A percentile compares a stretch with the other conserved stretches of the same genome.
These are phyloP conservation scores for Alloascoidea africana DNA, from an alignment of 805 yeast species.

Conservation along the genomic window DNA sequence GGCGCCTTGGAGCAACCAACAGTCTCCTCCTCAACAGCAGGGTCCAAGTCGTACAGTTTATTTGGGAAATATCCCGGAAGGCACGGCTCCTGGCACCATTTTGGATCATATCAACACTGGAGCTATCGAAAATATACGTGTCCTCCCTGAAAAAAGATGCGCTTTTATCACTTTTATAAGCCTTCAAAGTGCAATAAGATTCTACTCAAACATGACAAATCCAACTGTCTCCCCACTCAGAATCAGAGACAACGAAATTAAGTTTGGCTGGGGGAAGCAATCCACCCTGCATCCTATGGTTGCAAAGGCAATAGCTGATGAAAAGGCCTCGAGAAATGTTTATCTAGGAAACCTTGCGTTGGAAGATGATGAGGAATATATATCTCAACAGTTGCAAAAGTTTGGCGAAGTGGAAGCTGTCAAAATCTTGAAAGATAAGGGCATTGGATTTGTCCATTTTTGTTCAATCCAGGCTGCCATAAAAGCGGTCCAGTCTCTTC, in stretches of 20 bases:
- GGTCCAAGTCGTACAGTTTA: constrained; percentile 91
- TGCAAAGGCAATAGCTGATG: constrained; percentile 58
- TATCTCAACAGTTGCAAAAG: constrained; percentile 46
- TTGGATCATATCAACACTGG: constrained; percentile 89
- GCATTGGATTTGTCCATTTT: constrained; percentile 68
- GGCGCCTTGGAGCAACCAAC: background rate
- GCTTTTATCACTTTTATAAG: constrained; percentile 85
- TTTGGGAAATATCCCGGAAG: constrained; percentile 77
- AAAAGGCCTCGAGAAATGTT: constrained; percentile 89
- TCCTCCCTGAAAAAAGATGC: constrained; percentile 75
- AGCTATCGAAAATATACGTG: constrained; percentile 71
- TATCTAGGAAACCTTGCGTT: constrained; percentile 71
- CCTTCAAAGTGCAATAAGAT: constrained; percentile 74
- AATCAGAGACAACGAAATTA: constrained; percentile 66
- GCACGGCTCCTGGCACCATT: constrained; percentile 64
- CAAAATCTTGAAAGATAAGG: constrained; percentile 67
- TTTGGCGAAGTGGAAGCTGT: constrained; percentile 81
- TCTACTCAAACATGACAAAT: constrained; percentile 54
- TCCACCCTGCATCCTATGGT: constrained; percentile 63
- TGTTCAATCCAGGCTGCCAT: constrained; percentile 78
- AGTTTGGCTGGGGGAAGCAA: constrained; percentile 90
- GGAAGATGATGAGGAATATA: constrained; percentile 47
- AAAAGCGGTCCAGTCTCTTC: constrained; percentile 64
- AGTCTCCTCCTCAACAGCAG: constrained; percentile 50
- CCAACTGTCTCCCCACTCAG: constrained; percentile 73